phyloP scores from a whole-genome alignment of 2,329 filamentous ascomycete species.

The Nemania diffusa region DNA sequence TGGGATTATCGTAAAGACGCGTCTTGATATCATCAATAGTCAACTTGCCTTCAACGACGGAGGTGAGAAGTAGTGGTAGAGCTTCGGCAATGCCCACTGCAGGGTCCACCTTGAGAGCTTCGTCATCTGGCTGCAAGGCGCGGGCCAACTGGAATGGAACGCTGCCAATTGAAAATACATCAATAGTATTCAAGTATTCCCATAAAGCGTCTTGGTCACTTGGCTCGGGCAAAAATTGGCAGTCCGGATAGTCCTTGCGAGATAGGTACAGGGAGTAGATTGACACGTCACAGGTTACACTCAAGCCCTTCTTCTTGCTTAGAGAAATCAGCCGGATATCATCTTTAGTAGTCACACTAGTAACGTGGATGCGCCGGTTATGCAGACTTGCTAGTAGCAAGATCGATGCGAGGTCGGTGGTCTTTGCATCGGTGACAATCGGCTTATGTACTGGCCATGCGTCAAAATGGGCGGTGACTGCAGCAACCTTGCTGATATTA shows the following conservation, averaged over 20 bases:
- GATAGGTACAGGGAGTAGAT: conserved; percentile 82
- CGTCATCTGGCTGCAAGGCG: conserved; percentile 52
- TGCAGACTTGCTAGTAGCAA: conserved; percentile 81
- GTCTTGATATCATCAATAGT: conserved; percentile 78
- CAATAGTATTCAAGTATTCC: conserved; percentile 77
- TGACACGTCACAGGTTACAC: conserved; percentile 85
- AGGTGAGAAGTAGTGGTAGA: conserved; percentile 78
- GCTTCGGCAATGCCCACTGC: conserved; percentile 77
- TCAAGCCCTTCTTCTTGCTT: conserved; percentile 82
- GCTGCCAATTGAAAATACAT: conserved; percentile 82
- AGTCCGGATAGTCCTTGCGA: conserved; percentile 75
- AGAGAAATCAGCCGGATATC: conserved; percentile 81
- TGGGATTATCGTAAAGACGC: conserved; percentile 80
- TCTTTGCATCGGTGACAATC: conserved; percentile 83
- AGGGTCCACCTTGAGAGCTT: conserved; percentile 63
- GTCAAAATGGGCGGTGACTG: conserved; percentile 81
- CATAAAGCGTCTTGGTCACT: conserved; percentile 79
- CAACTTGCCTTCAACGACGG: conserved; percentile 77
- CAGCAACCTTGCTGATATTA: conserved; percentile 85
- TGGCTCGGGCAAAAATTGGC: conserved; percentile 71
- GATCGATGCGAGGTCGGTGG: conserved; percentile 83
- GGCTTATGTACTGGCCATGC: conserved; percentile 82
- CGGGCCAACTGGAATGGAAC: conserved; percentile 79
- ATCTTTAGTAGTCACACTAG: conserved; percentile 82
- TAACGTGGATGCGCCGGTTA: conserved; percentile 81